Conservation (phyloP, 345 rosid genomes). For the Brassica cretica region DNA sequence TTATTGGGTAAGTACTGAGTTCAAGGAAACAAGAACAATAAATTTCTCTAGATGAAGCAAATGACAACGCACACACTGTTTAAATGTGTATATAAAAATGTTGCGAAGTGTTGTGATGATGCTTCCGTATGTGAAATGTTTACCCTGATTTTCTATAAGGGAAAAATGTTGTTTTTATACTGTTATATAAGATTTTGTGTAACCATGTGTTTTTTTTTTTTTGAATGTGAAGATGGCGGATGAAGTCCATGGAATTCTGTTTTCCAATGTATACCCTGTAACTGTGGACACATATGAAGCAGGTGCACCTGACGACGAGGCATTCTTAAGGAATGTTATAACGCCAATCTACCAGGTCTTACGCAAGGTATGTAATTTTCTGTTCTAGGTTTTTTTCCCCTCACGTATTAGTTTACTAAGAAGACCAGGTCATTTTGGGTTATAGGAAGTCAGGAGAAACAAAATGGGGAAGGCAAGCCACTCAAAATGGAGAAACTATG, state of each 20-base stretch:
- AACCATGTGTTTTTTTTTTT: slow-evolving; percentile 15
- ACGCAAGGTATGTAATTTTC: slow-evolving; percentile 55
- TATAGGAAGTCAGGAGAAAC: slow-evolving; percentile 86
- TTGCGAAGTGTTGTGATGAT: slow-evolving; percentile 8
- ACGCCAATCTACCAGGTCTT: slow-evolving; percentile 77
- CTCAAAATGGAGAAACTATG: slow-evolving; percentile 97
- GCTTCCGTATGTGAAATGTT: slow-evolving; percentile 1
- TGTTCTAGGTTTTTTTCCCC: not conserved
- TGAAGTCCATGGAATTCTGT: slow-evolving; percentile 58
- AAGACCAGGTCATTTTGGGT: slow-evolving; percentile 26
- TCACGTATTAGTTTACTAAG: slow-evolving; percentile 1
- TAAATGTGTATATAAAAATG: not conserved
- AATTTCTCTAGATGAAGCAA: not conserved
- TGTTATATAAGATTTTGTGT: slow-evolving; percentile 11
- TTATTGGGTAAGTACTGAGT: not conserved
- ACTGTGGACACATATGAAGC: slow-evolving; percentile 53
- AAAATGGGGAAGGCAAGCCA: slow-evolving; percentile 86
- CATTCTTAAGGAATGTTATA: slow-evolving; percentile 76
- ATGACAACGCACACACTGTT: not conserved
- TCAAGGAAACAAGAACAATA: not conserved
- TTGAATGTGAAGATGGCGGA: slow-evolving; percentile 69
- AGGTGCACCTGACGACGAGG: slow-evolving; percentile 66
- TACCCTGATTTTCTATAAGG: slow-evolving; percentile 6
- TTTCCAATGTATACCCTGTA: slow-evolving; percentile 53
- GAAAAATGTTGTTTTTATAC: slow-evolving; percentile 14